Percentiles rank a stretch among this genome's conserved stretches.
Evolutionary conservation across 1,284 basidiomycete genomes (phyloP).

Genomic region (Cutaneotrichosporon dermatis): DNA sequence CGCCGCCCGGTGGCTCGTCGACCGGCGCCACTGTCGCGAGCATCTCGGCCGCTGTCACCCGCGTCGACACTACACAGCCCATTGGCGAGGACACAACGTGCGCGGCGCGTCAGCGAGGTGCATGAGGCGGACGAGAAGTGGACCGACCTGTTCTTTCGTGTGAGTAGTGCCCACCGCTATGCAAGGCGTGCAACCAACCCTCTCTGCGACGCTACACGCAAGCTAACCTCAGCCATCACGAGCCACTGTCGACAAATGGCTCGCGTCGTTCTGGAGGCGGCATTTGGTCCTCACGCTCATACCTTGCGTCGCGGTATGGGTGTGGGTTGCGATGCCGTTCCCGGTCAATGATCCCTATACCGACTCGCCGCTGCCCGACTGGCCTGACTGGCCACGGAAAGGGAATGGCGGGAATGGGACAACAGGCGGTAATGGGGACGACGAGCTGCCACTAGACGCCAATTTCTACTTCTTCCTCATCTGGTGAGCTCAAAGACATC

Average conservation of each 20-base stretch:
- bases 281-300: slow-evolving; percentile 52
- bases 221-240: slow-evolving; percentile 8
- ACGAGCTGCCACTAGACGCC: slow-evolving; percentile 46
- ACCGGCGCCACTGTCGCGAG: not conserved
- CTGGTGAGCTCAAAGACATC: slow-evolving; percentile 30
- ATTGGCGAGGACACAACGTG: slow-evolving; percentile 13
- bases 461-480: slow-evolving; percentile 54
- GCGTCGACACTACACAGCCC: slow-evolving; percentile 21
- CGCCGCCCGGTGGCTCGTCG: not conserved
- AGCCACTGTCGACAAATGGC: slow-evolving; percentile 49
- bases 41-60: slow-evolving; percentile 19
- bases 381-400: slow-evolving; percentile 37
- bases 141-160: slow-evolving; percentile 35
- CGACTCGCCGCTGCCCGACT: slow-evolving; percentile 44
- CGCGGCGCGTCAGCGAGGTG: slow-evolving; percentile 24
- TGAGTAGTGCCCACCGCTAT: slow-evolving; percentile 15
- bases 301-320: slow-evolving; percentile 54
- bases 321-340: slow-evolving; percentile 56
- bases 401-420: slow-evolving; percentile 1
- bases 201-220: no score
- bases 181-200: no score
- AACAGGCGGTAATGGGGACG: slow-evolving; percentile 6
- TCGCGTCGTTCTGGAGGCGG: slow-evolving; percentile 52
- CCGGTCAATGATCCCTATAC: slow-evolving; percentile 53
- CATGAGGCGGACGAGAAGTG: slow-evolving; percentile 26